These are phyloP conservation scores for Collybia sordida DNA, from an alignment of 768 basidiomycete genomes.

Conservation along the genomic window DNA sequence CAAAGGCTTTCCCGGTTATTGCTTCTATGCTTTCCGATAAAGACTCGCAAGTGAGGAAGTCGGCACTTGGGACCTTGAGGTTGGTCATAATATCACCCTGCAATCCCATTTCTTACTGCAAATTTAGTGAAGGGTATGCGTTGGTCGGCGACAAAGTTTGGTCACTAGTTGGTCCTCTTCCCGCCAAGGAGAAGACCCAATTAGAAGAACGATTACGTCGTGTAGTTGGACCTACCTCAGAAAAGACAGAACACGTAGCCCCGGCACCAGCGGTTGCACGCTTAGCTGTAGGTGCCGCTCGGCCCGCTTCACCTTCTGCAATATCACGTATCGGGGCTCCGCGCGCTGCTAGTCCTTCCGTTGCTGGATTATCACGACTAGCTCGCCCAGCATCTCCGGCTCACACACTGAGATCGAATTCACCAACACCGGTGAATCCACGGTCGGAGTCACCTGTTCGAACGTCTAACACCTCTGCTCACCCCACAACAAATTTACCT, in stretches of 20 bases:
- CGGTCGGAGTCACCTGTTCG: conserved; percentile 46
- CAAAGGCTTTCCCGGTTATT: conserved; percentile 75
- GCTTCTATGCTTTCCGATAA: conserved; percentile 85
- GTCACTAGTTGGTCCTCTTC: conserved; percentile 70
- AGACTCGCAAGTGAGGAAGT: conserved; percentile 86
- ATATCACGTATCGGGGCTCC: conserved; percentile 15
- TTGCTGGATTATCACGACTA: conserved; percentile 28
- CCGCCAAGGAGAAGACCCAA: conserved; percentile 88
- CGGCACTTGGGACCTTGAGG: conserved; percentile 82
- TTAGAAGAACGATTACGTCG: conserved; percentile 87
- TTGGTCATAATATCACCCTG: conserved; percentile 4
- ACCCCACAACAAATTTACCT: conserved; percentile 25
- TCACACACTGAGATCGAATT: conserved; percentile 33
- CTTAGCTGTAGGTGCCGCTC: conserved; percentile 41
- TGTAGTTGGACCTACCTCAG: conserved; percentile 64
- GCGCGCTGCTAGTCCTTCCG: conserved; percentile 28
- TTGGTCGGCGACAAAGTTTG: conserved; percentile 87
- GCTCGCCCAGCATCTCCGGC: conserved; percentile 52
- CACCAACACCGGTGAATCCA: conserved; percentile 36
- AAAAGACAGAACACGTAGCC: conserved; percentile 32
- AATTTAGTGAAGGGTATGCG: conserved; percentile 71
- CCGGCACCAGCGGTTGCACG: conserved; percentile 51
- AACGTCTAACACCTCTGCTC: conserved; percentile 21
- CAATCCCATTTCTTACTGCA: conserved; percentile 7
- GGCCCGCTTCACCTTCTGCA: conserved; percentile 37